Base-by-base conservation (phyloP, 441 rosid species). In the Adansonia madagascariensis region DNA sequence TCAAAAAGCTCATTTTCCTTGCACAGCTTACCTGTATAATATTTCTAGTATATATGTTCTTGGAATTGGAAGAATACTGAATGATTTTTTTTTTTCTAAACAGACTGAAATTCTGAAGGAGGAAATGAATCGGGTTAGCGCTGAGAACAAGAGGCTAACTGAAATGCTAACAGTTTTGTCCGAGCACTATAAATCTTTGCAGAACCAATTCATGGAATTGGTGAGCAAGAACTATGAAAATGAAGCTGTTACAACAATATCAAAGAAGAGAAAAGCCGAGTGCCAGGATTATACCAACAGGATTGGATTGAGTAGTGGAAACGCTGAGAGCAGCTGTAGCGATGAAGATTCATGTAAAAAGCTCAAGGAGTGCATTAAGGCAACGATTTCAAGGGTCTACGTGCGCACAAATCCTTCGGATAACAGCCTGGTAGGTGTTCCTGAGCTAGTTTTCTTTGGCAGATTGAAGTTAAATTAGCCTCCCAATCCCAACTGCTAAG, bases 61-160 rank as follows among this genome's bases (percentile, higher is more conserved):
- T 44, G 0, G 1, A 53, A 4, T 53, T n/a, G 2, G 18, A 52
- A 53, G 6, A 53, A 12, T 50, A 50, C n/a, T 12, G 55, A 50
- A 11, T 12, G 15, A 10, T 20, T 41, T 39, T 2, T 1, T 11
- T 63, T 50, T 8, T 43, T 11, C 24, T 49, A 41, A 64, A 50
- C 84, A 81, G 81, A 78, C 69, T 1, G 79, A 77, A 8, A 74
- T 41, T 69, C 79, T 91, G 82, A 78, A 81, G 61, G 94, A 86
- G 56, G 92, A 93, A 77, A 55, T 91, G 85, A 85, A 84, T 43
- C 85, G 93, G 79, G 69, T 87, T 1, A 85, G 59, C 49, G 77
- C 31, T 2, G 98, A 93, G 85, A 94, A 94, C 90, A 88, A 85
- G 94, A 93, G 80, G 82, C 84, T 94, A 39, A 86, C 80, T 1